These are phyloP conservation scores for Aureobasidium sp. DNA, from an alignment of 2,329 filamentous ascomycete species.

Conservation along the genomic window DNA sequence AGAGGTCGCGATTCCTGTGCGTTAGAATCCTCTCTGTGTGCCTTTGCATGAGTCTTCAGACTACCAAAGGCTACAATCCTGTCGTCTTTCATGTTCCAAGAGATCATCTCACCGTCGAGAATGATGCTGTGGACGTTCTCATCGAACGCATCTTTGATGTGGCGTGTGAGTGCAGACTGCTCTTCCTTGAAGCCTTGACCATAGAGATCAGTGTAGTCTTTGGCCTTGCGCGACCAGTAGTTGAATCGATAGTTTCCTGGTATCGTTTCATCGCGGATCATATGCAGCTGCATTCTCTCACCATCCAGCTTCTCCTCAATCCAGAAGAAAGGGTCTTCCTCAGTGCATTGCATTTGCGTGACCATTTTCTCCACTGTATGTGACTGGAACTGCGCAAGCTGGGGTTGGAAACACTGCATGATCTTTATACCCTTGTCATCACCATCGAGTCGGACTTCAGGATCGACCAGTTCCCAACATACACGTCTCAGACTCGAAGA, in stretches of 20 bases:
- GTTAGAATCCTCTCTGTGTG: constrained; percentile 67
- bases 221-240: constrained; percentile 95
- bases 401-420: constrained; percentile 95
- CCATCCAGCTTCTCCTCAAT: constrained; percentile 98
- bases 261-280: constrained; percentile 60
- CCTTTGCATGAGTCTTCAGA: constrained; percentile 80
- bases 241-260: constrained; percentile 65
- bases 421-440: constrained; percentile 67
- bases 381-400: constrained; percentile 87
- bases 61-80: constrained; percentile 85
- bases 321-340: constrained; percentile 76
- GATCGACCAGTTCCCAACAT: constrained; percentile 86
- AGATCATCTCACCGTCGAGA: constrained; percentile 96
- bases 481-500: constrained; percentile 84
- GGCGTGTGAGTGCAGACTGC: constrained; percentile 62
- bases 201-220: constrained; percentile 93
- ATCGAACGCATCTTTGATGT: constrained; percentile 69
- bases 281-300: constrained; percentile 94
- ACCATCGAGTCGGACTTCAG: constrained; percentile 60
- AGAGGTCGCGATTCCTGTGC: constrained; percentile 62
- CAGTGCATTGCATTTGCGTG: constrained; percentile 53
- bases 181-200: constrained; percentile 67
- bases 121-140: constrained; percentile 76
- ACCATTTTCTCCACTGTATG: constrained; percentile 75
- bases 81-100: constrained; percentile 83